phyloP scores from a whole-genome alignment of 306 rosid genomes.

The Purshia tridentata region DNA sequence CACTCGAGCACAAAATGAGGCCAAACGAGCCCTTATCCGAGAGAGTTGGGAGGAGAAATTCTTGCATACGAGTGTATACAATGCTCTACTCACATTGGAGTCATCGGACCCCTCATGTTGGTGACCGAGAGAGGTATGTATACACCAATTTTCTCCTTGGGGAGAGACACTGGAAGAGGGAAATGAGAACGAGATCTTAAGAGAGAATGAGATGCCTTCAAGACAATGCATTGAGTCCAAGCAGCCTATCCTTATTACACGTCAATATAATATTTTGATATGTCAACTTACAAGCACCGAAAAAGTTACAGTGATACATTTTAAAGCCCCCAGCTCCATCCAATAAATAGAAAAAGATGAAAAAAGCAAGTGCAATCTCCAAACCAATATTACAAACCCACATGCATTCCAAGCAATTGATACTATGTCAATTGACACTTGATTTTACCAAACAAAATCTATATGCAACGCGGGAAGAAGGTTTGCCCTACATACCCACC shows the following conservation, averaged over 20 bases:
- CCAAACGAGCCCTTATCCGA: no score
- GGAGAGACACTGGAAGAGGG: not conserved
- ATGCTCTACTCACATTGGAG: no score
- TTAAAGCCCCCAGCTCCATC: slow-evolving; percentile 32
- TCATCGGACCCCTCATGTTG: no score
- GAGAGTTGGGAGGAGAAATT: no score
- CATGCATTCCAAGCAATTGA: slow-evolving; percentile 35
- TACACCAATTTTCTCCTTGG: no score
- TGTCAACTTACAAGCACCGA: slow-evolving; percentile 32
- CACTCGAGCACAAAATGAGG: no score
- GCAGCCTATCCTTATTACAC: slow-evolving; percentile 22
- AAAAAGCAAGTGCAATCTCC: slow-evolving; percentile 35
- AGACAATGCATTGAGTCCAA: not conserved
- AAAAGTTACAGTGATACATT: slow-evolving; percentile 35
- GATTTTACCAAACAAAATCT: slow-evolving; percentile 28
- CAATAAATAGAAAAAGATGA: slow-evolving; percentile 26
- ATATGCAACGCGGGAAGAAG: slow-evolving; percentile 71
- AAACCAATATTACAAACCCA: slow-evolving; percentile 49
- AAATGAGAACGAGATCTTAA: not conserved
- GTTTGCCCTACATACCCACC: slow-evolving; percentile 93
- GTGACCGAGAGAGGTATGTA: no score
- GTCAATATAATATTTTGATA: slow-evolving; percentile 11
- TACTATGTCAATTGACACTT: slow-evolving; percentile 32
- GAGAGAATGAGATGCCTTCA: not conserved
- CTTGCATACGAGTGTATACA: no score